phyloP scores from a whole-genome alignment of 768 basidiomycete species.

The Imleria badia region DNA sequence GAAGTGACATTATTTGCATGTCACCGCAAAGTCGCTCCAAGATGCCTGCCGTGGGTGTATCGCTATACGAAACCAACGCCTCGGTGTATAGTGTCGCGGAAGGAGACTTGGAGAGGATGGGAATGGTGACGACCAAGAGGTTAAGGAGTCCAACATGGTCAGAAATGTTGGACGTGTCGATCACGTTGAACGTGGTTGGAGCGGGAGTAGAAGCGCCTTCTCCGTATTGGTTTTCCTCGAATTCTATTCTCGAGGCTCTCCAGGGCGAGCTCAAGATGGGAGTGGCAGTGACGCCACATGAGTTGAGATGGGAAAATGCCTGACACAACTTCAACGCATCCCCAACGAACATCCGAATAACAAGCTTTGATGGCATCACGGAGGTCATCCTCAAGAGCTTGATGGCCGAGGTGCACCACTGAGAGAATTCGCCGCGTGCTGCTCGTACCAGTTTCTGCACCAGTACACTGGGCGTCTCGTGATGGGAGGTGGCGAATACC shows the following conservation, averaged over 20 bases:
- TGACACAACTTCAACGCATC: conserved; percentile 30
- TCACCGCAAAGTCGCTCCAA: conserved; percentile 30
- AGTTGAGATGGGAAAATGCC: conserved; percentile 19
- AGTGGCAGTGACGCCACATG: conserved; percentile 10
- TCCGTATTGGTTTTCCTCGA: conserved; percentile 25
- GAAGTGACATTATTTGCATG: conserved; percentile 25
- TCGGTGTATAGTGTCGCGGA: conserved; percentile 32
- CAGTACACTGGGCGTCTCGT: conserved; percentile 7
- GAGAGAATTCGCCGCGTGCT: conserved; percentile 23
- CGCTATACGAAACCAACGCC: conserved; percentile 15
- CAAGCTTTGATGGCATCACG: conserved; percentile 5
- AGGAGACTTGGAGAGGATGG: conserved; percentile 24
- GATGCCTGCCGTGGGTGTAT: conserved; percentile 12
- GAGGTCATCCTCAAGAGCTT: conserved; percentile 4
- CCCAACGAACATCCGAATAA: conserved; percentile 31
- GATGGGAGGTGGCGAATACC: conserved; percentile 10
- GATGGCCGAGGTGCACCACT: conserved; percentile 28
- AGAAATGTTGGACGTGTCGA: conserved; percentile 33
- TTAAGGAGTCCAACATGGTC: conserved; percentile 34
- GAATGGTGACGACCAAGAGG: conserved; percentile 20
- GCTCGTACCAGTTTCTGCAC: conserved; percentile 18
- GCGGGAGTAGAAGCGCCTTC: conserved; percentile 14
- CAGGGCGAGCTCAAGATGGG: conserved; percentile 24
- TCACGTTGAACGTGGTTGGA: conserved; percentile 32
- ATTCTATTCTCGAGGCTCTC: conserved; percentile 21